Base-by-base conservation (phyloP, 2,329 filamentous ascomycete species). In the Pleomassaria siparia region DNA sequence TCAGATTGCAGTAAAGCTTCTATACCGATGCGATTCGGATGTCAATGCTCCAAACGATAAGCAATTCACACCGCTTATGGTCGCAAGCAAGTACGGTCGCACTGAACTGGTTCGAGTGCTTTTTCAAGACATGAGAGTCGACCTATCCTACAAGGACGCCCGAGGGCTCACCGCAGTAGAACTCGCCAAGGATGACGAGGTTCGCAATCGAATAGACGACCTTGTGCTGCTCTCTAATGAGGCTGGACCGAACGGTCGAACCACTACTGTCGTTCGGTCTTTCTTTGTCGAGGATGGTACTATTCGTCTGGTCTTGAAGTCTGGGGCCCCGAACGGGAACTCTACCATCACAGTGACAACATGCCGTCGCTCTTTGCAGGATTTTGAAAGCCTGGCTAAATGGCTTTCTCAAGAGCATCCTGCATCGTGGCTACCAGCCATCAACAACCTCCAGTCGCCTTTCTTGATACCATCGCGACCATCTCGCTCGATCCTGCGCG, bases 241-340 rank as follows among this genome's bases (percentile, higher is more conserved):
- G 1, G 79, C 88, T 4, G 85, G 83, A 10, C 77, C 81, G 9
- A 90, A 95, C 57, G 87, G 87, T 3, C 84, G 92, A 20, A 91
- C 91, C 18, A 97, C 94, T 0, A 90, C 90, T 1, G 91, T 97
- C 1, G 94, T 99, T 0, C 83, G 94, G 47, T 94, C 91, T 0
- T 96, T 95, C 72, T 97, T 99, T 62, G 91, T 99, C 10, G 94
- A 99, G 73, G 94, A 99, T 72, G 91, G 89, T 9, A 95, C 89
- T 0, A 88, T 97, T 43, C 86, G 94, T 32, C 84, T 97, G 40
- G 90, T 99, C 13, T 78, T 99, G 52, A 99, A 99, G 68, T 96
- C 92, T 1, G 94, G 91, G 11, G 90, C 89, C 1, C 91, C 90
- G 0, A 89, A 87, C n/a, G 80, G 83, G 20, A 83, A 86, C 53